A percentile compares a stretch with the other conserved stretches of the same genome.
These are phyloP conservation scores for Bertia moriformis DNA, from an alignment of 2,329 filamentous ascomycete genomes.

Conservation along the genomic window DNA sequence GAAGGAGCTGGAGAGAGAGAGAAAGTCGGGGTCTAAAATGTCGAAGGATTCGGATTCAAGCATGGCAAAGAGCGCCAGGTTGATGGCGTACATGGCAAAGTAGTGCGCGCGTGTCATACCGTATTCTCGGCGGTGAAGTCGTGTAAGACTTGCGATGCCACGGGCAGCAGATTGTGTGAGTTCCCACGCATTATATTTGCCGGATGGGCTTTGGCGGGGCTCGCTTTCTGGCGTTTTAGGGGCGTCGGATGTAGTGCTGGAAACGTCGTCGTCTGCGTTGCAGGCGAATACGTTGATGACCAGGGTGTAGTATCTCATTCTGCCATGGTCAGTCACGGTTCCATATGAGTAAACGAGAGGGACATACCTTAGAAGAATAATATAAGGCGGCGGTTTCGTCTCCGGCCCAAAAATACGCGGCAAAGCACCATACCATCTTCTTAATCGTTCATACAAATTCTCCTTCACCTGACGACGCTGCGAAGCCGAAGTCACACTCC, in stretches of 20 bases:
- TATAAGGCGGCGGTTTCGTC: background rate
- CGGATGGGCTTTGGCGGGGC: conserved; percentile 6
- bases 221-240: conserved; percentile 11
- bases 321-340: conserved; percentile 5
- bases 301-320: conserved; percentile 17
- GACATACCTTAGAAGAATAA: background rate
- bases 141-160: conserved; percentile 12
- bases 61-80: conserved; percentile 18
- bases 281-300: conserved; percentile 18
- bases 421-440: conserved; percentile 13
- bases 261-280: conserved; percentile 5
- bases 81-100: conserved; percentile 20
- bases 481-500: conserved; percentile 1
- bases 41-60: conserved; percentile 13
- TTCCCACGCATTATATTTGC: conserved; percentile 9
- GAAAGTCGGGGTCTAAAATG: conserved; percentile 16
- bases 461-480: conserved; percentile 10
- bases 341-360: conserved; percentile 7
- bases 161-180: conserved; percentile 14
- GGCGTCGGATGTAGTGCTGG: conserved; percentile 6
- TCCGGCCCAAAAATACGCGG: conserved; percentile 5
- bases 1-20: conserved; percentile 16
- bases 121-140: conserved; percentile 15
- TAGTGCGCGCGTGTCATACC: conserved; percentile 17
- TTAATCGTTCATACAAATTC: conserved; percentile 12